Evolutionary conservation across 2,329 filamentous ascomycete genomes (phyloP).

Genomic region (Colletotrichum tofieldiae): DNA sequence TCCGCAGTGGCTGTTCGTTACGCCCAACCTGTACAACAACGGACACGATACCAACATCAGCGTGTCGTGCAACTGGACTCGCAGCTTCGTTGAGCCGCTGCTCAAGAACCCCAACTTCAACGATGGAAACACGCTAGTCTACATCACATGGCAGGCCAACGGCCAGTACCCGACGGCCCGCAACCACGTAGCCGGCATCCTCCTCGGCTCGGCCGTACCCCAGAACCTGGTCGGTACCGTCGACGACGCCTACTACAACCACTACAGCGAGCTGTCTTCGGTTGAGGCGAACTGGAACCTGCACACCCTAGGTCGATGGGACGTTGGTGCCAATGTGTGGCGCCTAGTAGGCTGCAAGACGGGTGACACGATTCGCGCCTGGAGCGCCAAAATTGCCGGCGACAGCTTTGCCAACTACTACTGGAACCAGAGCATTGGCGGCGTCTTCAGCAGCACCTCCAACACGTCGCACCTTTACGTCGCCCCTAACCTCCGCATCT

Average conservation of each 20-base stretch:
- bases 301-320: slow-evolving; percentile 77
- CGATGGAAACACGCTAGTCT: slow-evolving; percentile 64
- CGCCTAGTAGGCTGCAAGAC: slow-evolving; percentile 72
- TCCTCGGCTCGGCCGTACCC: slow-evolving; percentile 83
- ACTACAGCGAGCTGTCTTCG: slow-evolving; percentile 77
- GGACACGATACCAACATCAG: slow-evolving; percentile 35
- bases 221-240: slow-evolving; percentile 74
- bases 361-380: slow-evolving; percentile 65
- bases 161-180: slow-evolving; percentile 73
- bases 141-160: slow-evolving; percentile 87
- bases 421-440: slow-evolving; percentile 71
- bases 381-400: slow-evolving; percentile 53
- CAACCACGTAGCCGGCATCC: slow-evolving; percentile 79
- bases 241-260: slow-evolving; percentile 80
- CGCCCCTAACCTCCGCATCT: slow-evolving; percentile 48
- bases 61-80: slow-evolving; percentile 64
- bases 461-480: slow-evolving; percentile 50
- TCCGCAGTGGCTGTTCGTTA: slow-evolving; percentile 27
- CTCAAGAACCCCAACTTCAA: slow-evolving; percentile 67
- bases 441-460: slow-evolving; percentile 57
- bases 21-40: slow-evolving; percentile 30
- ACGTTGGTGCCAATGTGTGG: slow-evolving; percentile 81
- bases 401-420: slow-evolving; percentile 54
- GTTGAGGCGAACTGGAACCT: slow-evolving; percentile 60
- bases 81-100: slow-evolving; percentile 68